A percentile compares a stretch with the other conserved stretches of the same genome.
Evolutionary conservation across 1,284 basidiomycete species (phyloP).

Genomic region (Phlebopus sp.): DNA sequence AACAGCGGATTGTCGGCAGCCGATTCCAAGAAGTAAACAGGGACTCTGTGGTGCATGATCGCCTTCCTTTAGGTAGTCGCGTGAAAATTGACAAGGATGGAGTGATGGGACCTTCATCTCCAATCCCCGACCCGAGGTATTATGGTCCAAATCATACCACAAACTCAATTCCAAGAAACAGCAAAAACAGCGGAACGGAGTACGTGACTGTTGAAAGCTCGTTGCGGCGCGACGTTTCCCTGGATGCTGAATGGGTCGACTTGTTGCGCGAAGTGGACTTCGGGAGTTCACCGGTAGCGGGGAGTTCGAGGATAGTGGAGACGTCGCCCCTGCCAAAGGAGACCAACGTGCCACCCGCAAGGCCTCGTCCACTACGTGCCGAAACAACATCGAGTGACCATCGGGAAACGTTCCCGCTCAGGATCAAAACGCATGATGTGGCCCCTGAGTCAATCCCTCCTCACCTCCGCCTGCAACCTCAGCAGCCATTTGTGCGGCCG

Average conservation of each 20-base stretch:
- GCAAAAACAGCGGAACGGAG: slow-evolving; percentile 15
- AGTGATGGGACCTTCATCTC: slow-evolving; percentile 37
- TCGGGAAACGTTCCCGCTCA: slow-evolving; percentile 65
- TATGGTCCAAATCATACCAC: slow-evolving; percentile 54
- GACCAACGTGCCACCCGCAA: not conserved
- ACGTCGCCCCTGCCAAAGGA: not conserved
- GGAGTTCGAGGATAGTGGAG: slow-evolving; percentile 7
- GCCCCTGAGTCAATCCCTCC: slow-evolving; percentile 45
- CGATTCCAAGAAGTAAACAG: slow-evolving; percentile 71
- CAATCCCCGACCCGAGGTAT: slow-evolving; percentile 48
- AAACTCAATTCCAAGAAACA: slow-evolving; percentile 31
- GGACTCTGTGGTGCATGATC: slow-evolving; percentile 53
- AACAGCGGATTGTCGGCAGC: slow-evolving; percentile 60
- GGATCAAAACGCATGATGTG: slow-evolving; percentile 31
- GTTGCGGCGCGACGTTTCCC: slow-evolving; percentile 20
- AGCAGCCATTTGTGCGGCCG: slow-evolving; percentile 69
- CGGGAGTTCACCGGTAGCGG: slow-evolving; percentile 23
- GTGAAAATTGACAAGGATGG: slow-evolving; percentile 54
- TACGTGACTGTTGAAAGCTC: slow-evolving; percentile 9
- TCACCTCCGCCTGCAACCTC: slow-evolving; percentile 64
- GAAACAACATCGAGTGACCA: slow-evolving; percentile 38
- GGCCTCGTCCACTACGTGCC: slow-evolving; percentile 2
- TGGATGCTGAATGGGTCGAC: slow-evolving; percentile 53
- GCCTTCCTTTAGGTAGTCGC: slow-evolving; percentile 61
- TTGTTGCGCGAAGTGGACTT: slow-evolving; percentile 41